Evolutionary conservation across 257 asterid species (phyloP).

Genomic region (Solanum chmielewskii): DNA sequence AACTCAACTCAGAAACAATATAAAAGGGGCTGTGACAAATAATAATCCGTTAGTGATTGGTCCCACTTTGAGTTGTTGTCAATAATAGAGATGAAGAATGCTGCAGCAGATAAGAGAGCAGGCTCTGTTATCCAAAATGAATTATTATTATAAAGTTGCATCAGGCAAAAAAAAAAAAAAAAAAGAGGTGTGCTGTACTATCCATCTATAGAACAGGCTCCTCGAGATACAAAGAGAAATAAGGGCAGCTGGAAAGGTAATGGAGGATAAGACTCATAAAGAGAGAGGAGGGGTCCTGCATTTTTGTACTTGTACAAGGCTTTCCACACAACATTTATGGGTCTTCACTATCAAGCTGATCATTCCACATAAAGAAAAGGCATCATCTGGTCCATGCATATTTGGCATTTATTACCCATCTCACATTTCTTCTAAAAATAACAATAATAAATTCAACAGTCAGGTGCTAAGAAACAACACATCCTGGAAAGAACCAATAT

Average conservation of each 20-base stretch:
- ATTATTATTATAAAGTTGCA: constrained; percentile 2
- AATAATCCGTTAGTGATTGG: constrained; percentile 4
- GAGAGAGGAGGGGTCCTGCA: constrained; percentile 5
- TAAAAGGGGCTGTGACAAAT: constrained; percentile 7
- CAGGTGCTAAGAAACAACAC: constrained; percentile 22
- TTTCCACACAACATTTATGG: constrained; percentile 21
- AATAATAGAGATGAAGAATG: constrained; percentile 12
- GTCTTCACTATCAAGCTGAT: constrained; percentile 21
- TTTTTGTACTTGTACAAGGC: constrained; percentile 22
- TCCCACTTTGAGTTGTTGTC: constrained; percentile 8
- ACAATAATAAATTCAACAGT: constrained; percentile 26
- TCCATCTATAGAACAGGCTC: not conserved
- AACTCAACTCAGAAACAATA: not conserved
- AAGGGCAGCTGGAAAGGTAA: not conserved
- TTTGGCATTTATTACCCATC: constrained; percentile 33
- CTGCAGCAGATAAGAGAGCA: constrained; percentile 1
- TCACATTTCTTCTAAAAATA: constrained; percentile 13
- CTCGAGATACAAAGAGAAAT: not conserved
- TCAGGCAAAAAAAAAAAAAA: not conserved
- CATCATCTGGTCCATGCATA: constrained; percentile 20
- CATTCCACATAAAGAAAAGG: constrained; percentile 13
- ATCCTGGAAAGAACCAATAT: constrained; percentile 15
- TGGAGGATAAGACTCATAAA: not conserved
- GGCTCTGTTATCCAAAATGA: constrained; percentile 15
- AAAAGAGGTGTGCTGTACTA: not conserved